Evolutionary conservation across 495 filamentous ascomycete species (phyloP), one percentile per base, ranked within the genome.

Genomic region (Penicilliopsis zonata): DNA sequence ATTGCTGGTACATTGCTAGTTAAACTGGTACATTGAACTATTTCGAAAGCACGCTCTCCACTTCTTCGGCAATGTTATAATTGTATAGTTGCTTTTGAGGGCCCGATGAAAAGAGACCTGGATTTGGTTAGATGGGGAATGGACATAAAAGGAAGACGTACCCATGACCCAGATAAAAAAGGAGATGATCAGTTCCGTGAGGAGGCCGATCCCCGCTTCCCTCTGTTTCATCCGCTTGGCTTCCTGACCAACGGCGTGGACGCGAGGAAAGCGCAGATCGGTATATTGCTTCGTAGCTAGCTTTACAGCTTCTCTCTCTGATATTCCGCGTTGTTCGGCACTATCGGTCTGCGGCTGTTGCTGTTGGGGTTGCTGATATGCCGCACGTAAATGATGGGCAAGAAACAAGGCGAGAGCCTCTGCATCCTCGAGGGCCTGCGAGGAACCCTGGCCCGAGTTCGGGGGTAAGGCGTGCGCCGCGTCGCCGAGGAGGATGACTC

Each of bases 391-490:
- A 24, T 47, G 34, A 28, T 61, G 52, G 4, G 42, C 17, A 7
- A 67, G 46, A 10, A 67, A 42, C 20, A 63, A 28, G 0, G 49
- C 37, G 10, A 67, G 49, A 1, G 55, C 39, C 28, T 64, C 57
- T 0, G 37, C 55, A 44, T 69, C 66, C 40, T 70, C 64, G 6
- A 70, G 38, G 4, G 61, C 63, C 42, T 67, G 63, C 1, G 58
- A 61, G 2, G 61, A 56, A 1, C 66, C 66, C 35, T 68, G 61
- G 4, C 64, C 59, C 0, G 61, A 62, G 5, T 46, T 59, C 3
- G 66, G 44, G 5, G 62, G 64, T n/a, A 67, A 45, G 0, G 65
- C 58, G 44, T 70, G 64, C 4, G 64, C 65, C 12, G 65, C 65
- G 42, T 70, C 51, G 2, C 55, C 44, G 5, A 65, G 38, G 13